Conservation (phyloP, 495 filamentous ascomycete genomes). For the Penicillium roqueforti region DNA sequence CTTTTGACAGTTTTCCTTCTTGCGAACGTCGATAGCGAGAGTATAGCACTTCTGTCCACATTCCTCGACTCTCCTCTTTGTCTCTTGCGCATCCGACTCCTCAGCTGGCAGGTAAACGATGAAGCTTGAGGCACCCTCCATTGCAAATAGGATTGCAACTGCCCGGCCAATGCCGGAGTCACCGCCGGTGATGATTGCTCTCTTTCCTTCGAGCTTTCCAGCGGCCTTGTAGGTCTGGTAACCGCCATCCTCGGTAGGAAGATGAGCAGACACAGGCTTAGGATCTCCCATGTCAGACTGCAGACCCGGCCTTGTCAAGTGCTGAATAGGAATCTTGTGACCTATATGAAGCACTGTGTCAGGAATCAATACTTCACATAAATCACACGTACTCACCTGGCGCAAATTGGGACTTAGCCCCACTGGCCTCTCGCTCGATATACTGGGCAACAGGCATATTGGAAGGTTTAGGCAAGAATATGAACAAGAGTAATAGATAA, state of each 20-base stretch:
- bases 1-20: conserved; percentile 64
- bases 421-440: conserved; percentile 23
- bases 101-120: conserved; percentile 75
- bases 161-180: conserved; percentile 84
- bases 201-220: conserved; percentile 71
- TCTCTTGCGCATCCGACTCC: conserved; percentile 73
- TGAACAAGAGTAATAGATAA: background rate
- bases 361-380: background rate
- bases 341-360: conserved; percentile 39
- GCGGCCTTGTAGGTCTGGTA: conserved; percentile 74
- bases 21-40: conserved; percentile 58
- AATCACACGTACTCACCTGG: conserved; percentile 17
- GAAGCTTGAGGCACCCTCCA: conserved; percentile 75
- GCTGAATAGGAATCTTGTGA: conserved; percentile 64
- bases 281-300: conserved; percentile 63
- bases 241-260: conserved; percentile 67
- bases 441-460: conserved; percentile 18
- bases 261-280: conserved; percentile 56
- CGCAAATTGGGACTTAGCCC: conserved; percentile 27
- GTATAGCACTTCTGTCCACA: conserved; percentile 61
- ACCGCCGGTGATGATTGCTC: conserved; percentile 77
- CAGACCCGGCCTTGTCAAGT: conserved; percentile 63
- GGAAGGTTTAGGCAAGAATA: background rate
- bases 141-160: conserved; percentile 72
- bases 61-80: conserved; percentile 65